Evolutionary conservation across 495 filamentous ascomycete species (phyloP).

Genomic region (Hypomontagnella submonticulosa): DNA sequence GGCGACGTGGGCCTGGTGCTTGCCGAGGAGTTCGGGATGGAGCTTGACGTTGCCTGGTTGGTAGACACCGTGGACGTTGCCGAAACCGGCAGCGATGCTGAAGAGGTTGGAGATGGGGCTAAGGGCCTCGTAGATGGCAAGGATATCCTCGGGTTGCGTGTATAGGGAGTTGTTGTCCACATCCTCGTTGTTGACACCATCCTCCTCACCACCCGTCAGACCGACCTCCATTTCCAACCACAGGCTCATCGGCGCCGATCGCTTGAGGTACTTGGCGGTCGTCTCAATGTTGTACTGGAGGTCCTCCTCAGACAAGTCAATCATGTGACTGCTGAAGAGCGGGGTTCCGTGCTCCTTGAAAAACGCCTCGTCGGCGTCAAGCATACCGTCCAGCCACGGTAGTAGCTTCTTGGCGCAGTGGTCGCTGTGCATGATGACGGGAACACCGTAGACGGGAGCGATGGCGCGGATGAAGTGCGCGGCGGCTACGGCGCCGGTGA

Average conservation of each 20-base stretch:
- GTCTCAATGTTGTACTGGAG: slow-evolving; percentile 91
- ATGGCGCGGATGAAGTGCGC: slow-evolving; percentile 94
- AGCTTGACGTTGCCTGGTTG: slow-evolving; percentile 97
- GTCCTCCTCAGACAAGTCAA: slow-evolving; percentile 85
- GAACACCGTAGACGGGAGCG: slow-evolving; percentile 87
- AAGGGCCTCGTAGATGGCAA: slow-evolving; percentile 85
- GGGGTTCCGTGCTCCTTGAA: slow-evolving; percentile 93
- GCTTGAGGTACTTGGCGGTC: slow-evolving; percentile 89
- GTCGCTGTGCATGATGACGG: slow-evolving; percentile 91
- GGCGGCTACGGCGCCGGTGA: slow-evolving; percentile 85
- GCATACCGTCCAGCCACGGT: slow-evolving; percentile 96
- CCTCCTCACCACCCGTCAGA: slow-evolving; percentile 95
- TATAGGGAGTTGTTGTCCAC: slow-evolving; percentile 97
- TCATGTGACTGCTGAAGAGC: slow-evolving; percentile 97
- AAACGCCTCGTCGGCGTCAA: slow-evolving; percentile 89
- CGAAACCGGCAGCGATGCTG: slow-evolving; percentile 97
- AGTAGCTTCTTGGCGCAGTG: slow-evolving; percentile 93
- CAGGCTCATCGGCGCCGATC: slow-evolving; percentile 93
- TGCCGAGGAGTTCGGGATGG: slow-evolving; percentile 90
- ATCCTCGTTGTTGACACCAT: slow-evolving; percentile 86
- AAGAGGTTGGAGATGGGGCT: slow-evolving; percentile 88
- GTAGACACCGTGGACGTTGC: slow-evolving; percentile 99
- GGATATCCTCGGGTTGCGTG: slow-evolving; percentile 97
- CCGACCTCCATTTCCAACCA: slow-evolving; percentile 99
- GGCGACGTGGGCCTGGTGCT: slow-evolving; percentile 92